Evolutionary conservation across 371 early-diverging fungal species (phyloP).

Genomic region (Furculomyces boomerangus): DNA sequence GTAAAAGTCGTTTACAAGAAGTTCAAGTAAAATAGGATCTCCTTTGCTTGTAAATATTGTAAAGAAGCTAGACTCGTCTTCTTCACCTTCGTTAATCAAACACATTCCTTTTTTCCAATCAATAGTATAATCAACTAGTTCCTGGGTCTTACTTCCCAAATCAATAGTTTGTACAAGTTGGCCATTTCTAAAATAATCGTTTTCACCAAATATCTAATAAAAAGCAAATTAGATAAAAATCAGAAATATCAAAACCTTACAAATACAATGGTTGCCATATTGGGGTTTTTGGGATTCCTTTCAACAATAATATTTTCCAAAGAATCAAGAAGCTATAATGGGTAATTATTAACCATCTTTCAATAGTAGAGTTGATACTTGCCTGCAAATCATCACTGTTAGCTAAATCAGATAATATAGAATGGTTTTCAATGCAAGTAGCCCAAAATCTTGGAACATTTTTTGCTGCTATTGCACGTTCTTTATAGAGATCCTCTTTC

Average conservation of each 20-base stretch:
- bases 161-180: conserved; percentile 20
- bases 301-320: conserved; percentile 14
- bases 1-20: conserved; percentile 22
- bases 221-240: not conserved
- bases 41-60: conserved; percentile 20
- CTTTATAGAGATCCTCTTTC: conserved; percentile 19
- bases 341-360: no score
- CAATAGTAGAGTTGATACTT: no score
- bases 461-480: conserved; percentile 16
- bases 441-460: conserved; percentile 22
- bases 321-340: conserved; percentile 10
- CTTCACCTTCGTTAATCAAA: conserved; percentile 13
- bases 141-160: conserved; percentile 18
- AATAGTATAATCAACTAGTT: conserved; percentile 18
- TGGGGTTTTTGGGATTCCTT: conserved; percentile 15
- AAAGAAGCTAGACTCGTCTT: conserved; percentile 23
- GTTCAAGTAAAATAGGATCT: conserved; percentile 17
- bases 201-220: conserved; percentile 10
- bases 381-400: conserved; percentile 20
- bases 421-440: conserved; percentile 22
- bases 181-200: conserved; percentile 16
- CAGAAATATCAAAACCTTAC: not conserved
- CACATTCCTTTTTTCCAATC: conserved; percentile 18
- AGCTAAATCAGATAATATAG: conserved; percentile 19
- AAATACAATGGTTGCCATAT: conserved; percentile 20